phyloP scores from a whole-genome alignment of 768 basidiomycete genomes.

The Omphalotus guepiniiformis region DNA sequence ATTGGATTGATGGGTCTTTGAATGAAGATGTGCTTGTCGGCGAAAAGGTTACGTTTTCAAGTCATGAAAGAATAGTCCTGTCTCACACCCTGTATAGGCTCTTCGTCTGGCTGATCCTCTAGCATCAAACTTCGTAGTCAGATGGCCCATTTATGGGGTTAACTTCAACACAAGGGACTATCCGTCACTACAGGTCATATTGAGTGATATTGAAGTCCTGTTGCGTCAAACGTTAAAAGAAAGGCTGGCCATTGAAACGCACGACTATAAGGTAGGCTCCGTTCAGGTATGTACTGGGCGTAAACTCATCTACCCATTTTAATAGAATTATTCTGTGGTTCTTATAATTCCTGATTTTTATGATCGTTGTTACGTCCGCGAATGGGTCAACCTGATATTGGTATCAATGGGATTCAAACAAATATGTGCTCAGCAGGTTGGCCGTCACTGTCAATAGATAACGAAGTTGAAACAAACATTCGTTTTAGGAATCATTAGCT shows the following conservation, averaged over 20 bases:
- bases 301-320: neutral
- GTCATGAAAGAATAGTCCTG: neutral
- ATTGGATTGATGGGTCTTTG: constrained; percentile 68
- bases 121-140: constrained; percentile 62
- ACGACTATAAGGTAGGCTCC: constrained; percentile 56
- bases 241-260: constrained; percentile 46
- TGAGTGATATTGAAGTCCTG: constrained; percentile 77
- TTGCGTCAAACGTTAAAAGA: constrained; percentile 58
- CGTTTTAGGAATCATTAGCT: constrained; percentile 75
- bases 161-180: constrained; percentile 85
- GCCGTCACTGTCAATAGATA: constrained; percentile 10
- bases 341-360: constrained; percentile 92
- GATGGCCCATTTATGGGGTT: constrained; percentile 79
- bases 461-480: neutral
- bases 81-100: constrained; percentile 39
- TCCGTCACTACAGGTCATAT: constrained; percentile 56
- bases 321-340: constrained; percentile 80
- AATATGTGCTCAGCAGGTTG: constrained; percentile 85
- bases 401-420: constrained; percentile 88
- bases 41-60: constrained; percentile 47
- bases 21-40: constrained; percentile 60
- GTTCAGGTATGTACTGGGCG: neutral
- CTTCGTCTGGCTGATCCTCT: constrained; percentile 67
- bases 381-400: constrained; percentile 69
- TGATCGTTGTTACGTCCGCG: constrained; percentile 78